Conservation (phyloP, 108 stramenopile genomes). For the Nannochloropsis salina region DNA sequence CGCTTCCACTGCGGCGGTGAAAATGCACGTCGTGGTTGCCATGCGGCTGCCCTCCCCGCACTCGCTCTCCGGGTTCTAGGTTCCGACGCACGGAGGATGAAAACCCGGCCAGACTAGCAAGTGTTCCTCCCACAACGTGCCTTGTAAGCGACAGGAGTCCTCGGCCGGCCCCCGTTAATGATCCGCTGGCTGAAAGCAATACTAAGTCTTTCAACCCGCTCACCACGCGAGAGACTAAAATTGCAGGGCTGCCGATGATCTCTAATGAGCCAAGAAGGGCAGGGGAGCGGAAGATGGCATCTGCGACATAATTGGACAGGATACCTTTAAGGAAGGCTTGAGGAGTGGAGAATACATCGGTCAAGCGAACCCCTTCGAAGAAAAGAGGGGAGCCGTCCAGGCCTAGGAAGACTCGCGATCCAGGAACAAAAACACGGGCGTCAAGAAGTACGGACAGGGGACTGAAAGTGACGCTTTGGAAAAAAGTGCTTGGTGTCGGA, state of each 20-base stretch:
- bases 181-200: background rate
- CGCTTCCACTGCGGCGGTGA: background rate
- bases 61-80: background rate
- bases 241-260: background rate
- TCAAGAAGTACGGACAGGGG: background rate
- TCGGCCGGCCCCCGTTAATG: background rate
- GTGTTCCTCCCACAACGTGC: conserved; percentile 5
- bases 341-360: background rate
- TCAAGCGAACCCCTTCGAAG: conserved; percentile 14
- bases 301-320: background rate
- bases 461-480: background rate
- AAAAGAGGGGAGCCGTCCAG: background rate
- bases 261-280: background rate
- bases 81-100: background rate
- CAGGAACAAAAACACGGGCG: background rate
- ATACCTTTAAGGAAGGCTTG: background rate
- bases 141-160: background rate
- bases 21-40: background rate
- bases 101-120: background rate
- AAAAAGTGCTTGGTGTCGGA: background rate
- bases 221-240: background rate
- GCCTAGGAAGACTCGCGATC: background rate
- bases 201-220: conserved; percentile 7
- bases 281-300: background rate
- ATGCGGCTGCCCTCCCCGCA: background rate